A percentile compares a stretch with the other conserved stretches of the same genome.
These are phyloP conservation scores for Magnaporthiopsis rhizophila DNA, from an alignment of 2,329 filamentous ascomycete genomes.

Conservation along the genomic window DNA sequence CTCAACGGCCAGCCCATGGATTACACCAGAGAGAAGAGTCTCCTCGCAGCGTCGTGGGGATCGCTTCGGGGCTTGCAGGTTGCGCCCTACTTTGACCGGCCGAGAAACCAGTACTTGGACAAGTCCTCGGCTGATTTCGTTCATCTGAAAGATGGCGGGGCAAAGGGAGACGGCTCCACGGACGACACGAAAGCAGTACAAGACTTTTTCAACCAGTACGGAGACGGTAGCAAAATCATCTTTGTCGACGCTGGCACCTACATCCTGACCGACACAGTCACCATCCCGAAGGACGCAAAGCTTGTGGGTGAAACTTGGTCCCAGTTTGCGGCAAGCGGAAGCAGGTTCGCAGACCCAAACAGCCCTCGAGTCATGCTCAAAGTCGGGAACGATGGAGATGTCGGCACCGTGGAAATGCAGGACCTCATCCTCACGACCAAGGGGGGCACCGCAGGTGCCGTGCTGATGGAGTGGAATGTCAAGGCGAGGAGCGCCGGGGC, in stretches of 20 bases:
- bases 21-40: neutral
- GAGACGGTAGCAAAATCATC: constrained; percentile 25
- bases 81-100: constrained; percentile 9
- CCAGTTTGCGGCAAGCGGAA: constrained; percentile 51
- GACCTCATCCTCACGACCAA: constrained; percentile 50
- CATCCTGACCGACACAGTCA: constrained; percentile 39
- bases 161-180: constrained; percentile 9
- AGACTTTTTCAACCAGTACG: constrained; percentile 29
- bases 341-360: constrained; percentile 40
- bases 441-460: constrained; percentile 53
- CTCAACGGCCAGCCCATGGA: neutral
- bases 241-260: constrained; percentile 15
- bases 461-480: constrained; percentile 67
- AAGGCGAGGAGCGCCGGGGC: constrained; percentile 43
- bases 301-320: constrained; percentile 67
- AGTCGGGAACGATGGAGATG: constrained; percentile 51
- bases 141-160: constrained; percentile 11
- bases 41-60: neutral
- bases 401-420: constrained; percentile 57
- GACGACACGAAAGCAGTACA: constrained; percentile 37
- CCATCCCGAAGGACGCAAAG: constrained; percentile 49
- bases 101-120: constrained; percentile 11
- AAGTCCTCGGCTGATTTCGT: constrained; percentile 8
- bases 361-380: constrained; percentile 58
- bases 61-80: neutral